Conservation (phyloP, 2,329 filamentous ascomycete genomes). For the Aspergillus versicolor region DNA sequence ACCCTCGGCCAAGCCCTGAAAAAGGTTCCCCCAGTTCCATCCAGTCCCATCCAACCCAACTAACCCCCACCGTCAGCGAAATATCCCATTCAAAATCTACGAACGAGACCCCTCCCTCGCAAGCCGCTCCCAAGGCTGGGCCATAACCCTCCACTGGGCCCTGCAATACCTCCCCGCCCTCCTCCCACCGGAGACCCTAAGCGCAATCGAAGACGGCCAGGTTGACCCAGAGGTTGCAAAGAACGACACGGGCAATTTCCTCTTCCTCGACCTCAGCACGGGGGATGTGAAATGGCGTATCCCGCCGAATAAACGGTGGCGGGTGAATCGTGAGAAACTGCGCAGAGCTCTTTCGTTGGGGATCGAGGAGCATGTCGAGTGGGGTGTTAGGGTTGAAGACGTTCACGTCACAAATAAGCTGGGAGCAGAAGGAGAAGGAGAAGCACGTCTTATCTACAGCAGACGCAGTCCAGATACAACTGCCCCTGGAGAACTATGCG, state of each 20-base stretch:
- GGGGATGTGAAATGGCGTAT: slow-evolving; percentile 30
- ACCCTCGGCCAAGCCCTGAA: slow-evolving; percentile 26
- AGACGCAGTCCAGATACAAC: neutral
- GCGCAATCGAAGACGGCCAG: slow-evolving; percentile 20
- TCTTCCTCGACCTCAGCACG: slow-evolving; percentile 30
- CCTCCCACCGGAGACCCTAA: slow-evolving; percentile 17
- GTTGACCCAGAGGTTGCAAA: slow-evolving; percentile 24
- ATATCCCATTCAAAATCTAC: slow-evolving; percentile 31
- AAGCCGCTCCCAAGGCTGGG: slow-evolving; percentile 28
- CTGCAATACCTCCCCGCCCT: slow-evolving; percentile 23
- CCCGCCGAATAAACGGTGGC: slow-evolving; percentile 28
- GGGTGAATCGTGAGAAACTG: slow-evolving; percentile 27
- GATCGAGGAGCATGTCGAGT: slow-evolving; percentile 24
- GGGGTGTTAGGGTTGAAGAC: slow-evolving; percentile 17
- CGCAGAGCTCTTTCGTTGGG: slow-evolving; percentile 19
- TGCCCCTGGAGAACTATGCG: no score
- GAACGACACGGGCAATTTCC: slow-evolving; percentile 26
- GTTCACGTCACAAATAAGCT: neutral
- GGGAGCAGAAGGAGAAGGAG: neutral
- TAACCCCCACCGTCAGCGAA: slow-evolving; percentile 13
- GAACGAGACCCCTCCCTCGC: slow-evolving; percentile 28
- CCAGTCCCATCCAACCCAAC: neutral
- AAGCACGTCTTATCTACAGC: slow-evolving; percentile 2
- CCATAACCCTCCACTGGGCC: slow-evolving; percentile 28
- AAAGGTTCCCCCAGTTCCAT: slow-evolving; percentile 6